Evolutionary conservation across 2,329 filamentous ascomycete species (phyloP), one percentile per base, ranked within the genome.

Genomic region (Amauroascus verrucosus): DNA sequence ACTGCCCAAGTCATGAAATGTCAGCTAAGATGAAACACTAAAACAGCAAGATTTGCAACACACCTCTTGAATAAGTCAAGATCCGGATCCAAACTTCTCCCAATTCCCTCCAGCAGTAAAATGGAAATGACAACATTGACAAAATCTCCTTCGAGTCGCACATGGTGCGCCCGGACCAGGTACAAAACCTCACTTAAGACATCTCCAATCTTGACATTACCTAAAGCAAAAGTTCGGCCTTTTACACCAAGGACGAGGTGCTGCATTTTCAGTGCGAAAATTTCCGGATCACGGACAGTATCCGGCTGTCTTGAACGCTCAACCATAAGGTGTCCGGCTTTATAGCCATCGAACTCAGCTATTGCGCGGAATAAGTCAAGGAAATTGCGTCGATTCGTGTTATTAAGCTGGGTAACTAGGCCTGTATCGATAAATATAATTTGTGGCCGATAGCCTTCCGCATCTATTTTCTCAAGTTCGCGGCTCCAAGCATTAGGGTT

Each of bases 81-180:
- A 51, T 91, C 77, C 0, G 93, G 91, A 66, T 97, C 85, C 14
- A 98, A 72, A 55, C 78, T 88, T 57, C 93, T 80, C 0, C 93
- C 93, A 63, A 97, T 98, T 6, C 93, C 93, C 67, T 98, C 93
- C 1, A 98, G 77, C 1, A 98, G 77, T 32, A 98, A 73, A 51
- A 97, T 96, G 56, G 88, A 95, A 55, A 98, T 85, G 28, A 98
- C 91, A 3, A 98, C 93, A 65, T 98, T 98, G 65, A 98, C 89
- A 65, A 97, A 98, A 67, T 98, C 93, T 7, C 93, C 93, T 69
- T 98, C 93, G 48, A 98, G 79, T 7, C 93, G 80, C 3, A 98
- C 93, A 65, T 98, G 93, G 67, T 98, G 93, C 8, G 77, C 75
- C 53, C 93, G 82, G 28, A 98, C 93, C 89, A 98, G 96, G 55